Base-by-base conservation (phyloP, 768 basidiomycete species). In the Grammothele lineata region DNA sequence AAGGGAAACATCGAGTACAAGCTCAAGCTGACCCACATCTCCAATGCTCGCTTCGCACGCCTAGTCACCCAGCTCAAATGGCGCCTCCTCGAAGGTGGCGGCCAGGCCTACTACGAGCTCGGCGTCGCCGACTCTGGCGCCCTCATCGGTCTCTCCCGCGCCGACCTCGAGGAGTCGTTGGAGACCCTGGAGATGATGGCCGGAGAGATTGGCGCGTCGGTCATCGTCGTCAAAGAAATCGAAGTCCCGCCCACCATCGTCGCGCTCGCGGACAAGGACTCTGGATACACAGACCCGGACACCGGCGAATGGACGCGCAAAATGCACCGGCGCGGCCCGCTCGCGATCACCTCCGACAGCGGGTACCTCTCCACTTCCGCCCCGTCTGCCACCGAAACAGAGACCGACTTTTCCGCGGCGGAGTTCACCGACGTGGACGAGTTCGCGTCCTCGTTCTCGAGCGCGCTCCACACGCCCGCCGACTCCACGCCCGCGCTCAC, bases 51-150 rank as follows among this genome's bases (percentile, higher is more conserved):
- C 38, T 90, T 91, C 56, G 76, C 79, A 3, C 80, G 85, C 50
- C 84, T 98, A 18, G 88, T 92, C 45, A 97, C 94, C 0, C 94
- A 97, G 67, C 80, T 96, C 66, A 93, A 95, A 61, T 97, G 95
- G 93, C 80, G 94, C 2, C 65, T 82, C 14, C 71, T 76, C 21
- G 74, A 81, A 54, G 80, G 80, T 12, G 69, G 73, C 38, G 77
- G 77, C 22, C 70, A 74, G 46, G 78, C 78, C 0, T 70, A 77
- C 48, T 82, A 82, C 58, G 79, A 82, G 46, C 62, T 70, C 30
- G 66, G 66, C 50, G 86, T 98, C 0, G 83, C 87, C 19, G 94
- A 98, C 62, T 86, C 87, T 1, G 94, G 94, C 1, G 78, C 81
- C 4, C 81, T 96, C 23, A 76, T 96, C 41, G 94, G 94, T 1